A percentile compares a stretch with the other conserved stretches of the same genome.
Conservation (phyloP, 2,329 filamentous ascomycete species). For the Aspergillus novofumigatus region DNA sequence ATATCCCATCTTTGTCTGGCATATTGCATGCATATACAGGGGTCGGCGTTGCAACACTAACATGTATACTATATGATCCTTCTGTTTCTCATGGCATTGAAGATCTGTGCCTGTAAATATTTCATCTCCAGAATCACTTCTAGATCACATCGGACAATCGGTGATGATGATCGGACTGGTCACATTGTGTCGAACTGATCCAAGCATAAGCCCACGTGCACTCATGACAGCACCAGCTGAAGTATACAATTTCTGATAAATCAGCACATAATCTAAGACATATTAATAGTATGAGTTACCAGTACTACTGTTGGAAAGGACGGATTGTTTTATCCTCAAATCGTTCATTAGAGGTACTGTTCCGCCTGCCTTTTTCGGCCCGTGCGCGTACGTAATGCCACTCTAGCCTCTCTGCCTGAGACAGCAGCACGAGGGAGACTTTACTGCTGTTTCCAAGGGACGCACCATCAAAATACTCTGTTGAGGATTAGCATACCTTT, state of each 20-base stretch:
- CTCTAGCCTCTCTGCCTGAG: slow-evolving; percentile 35
- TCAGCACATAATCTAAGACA: not conserved
- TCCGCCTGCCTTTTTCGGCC: slow-evolving; percentile 21
- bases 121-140: not conserved
- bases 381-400: slow-evolving; percentile 34
- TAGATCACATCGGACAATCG: not conserved
- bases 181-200: too few relatives aligned
- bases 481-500: not conserved
- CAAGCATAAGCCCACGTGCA: too few relatives aligned
- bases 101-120: not conserved
- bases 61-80: not conserved
- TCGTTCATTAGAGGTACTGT: not conserved
- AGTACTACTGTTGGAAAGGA: not conserved
- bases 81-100: not conserved
- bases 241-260: not conserved
- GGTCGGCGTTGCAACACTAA: slow-evolving; percentile 10
- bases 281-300: not conserved
- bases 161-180: too few relatives aligned
- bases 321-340: not conserved
- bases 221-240: too few relatives aligned
- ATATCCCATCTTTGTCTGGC: not conserved
- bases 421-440: not conserved
- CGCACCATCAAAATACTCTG: not conserved
- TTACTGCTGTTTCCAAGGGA: not conserved
- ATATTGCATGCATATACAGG: slow-evolving; percentile 12